These are phyloP conservation scores for Lunularia cruciata DNA, from an alignment of 225 moss, liverwort and hornwort species.

Conservation along the genomic window DNA sequence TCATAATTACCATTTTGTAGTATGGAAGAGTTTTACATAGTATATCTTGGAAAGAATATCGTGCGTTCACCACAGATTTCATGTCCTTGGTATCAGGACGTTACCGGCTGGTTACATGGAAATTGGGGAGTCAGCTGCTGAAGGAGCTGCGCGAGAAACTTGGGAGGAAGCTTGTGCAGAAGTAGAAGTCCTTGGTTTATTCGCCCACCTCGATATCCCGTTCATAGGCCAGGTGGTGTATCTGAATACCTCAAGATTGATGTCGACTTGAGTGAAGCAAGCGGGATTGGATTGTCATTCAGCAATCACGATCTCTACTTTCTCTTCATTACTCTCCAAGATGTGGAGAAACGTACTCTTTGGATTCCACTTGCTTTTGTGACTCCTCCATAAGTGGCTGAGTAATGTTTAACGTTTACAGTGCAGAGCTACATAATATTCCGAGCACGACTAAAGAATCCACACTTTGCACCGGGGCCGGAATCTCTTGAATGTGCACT, in stretches of 20 bases:
- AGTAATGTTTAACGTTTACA: constrained; percentile 70
- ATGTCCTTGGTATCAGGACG: constrained; percentile 58
- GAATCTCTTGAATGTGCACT: constrained; percentile 94
- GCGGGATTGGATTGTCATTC: too few species aligned
- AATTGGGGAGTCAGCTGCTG: constrained; percentile 95
- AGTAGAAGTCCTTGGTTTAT: constrained; percentile 78
- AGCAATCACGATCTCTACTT: too few species aligned
- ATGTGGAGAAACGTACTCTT: background rate
- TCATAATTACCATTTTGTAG: background rate
- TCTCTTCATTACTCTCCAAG: background rate
- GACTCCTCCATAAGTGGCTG: constrained; percentile 31
- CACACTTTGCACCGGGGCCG: constrained; percentile 71
- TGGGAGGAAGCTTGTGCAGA: constrained; percentile 92
- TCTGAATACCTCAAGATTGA: background rate
- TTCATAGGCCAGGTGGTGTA: constrained; percentile 79
- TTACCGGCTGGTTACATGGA: constrained; percentile 98
- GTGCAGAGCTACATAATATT: constrained; percentile 99
- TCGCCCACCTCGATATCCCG: constrained; percentile 91
- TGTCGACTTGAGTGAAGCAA: background rate
- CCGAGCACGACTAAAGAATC: constrained; percentile 82
- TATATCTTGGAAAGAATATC: too few species aligned
- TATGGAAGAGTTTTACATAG: background rate
- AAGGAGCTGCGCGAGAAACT: constrained; percentile 96
- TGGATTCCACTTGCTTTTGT: background rate
- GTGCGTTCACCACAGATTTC: background rate